Evolutionary conservation across 441 rosid species (phyloP).

Genomic region (Brassica balearica): DNA sequence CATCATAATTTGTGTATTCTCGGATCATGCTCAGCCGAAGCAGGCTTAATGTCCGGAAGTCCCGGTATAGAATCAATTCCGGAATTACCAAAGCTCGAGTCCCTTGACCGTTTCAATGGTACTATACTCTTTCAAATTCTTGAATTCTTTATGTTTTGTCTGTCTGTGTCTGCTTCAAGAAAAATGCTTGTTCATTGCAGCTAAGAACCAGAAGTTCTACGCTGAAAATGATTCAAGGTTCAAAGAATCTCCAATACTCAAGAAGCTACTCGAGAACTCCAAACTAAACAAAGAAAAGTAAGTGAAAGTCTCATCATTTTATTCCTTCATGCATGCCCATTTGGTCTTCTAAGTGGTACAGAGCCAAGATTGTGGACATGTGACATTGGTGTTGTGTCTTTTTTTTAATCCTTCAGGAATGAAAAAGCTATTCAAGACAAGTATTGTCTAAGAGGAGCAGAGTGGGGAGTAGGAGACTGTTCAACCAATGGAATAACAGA

Average conservation of each 20-base stretch:
- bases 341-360: not conserved
- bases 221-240: conserved; percentile 80
- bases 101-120: conserved; percentile 76
- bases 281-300: conserved; percentile 83
- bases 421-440: conserved; percentile 66
- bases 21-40: conserved; percentile 63
- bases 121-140: conserved; percentile 18
- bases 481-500: conserved; percentile 80
- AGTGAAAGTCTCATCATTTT: conserved; percentile 9
- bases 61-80: conserved; percentile 89
- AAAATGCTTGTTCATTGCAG: conserved; percentile 49
- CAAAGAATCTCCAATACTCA: conserved; percentile 78
- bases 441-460: conserved; percentile 91
- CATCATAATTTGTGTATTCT: conserved; percentile 1
- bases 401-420: conserved; percentile 51
- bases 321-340: conserved; percentile 7
- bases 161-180: conserved; percentile 14
- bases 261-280: conserved; percentile 80
- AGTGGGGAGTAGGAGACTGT: conserved; percentile 96
- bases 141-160: not conserved
- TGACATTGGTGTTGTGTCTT: not conserved
- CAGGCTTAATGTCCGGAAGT: conserved; percentile 78
- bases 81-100: conserved; percentile 74
- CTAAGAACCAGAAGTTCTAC: conserved; percentile 88
- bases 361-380: not conserved